phyloP scores from a whole-genome alignment of 768 basidiomycete species.

The Psilocybe tampanensis region DNA sequence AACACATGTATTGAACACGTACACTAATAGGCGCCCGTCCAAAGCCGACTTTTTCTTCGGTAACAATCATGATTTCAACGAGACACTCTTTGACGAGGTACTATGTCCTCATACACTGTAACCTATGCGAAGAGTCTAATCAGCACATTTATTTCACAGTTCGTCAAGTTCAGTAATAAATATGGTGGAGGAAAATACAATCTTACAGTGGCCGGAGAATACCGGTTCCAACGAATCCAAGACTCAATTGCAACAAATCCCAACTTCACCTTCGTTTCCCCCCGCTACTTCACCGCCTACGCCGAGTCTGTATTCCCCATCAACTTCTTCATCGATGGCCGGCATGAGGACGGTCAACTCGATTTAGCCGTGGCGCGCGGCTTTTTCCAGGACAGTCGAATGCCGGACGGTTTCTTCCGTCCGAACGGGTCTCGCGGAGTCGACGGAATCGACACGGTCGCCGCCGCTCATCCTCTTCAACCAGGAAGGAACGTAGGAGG shows the following conservation, averaged over 20 bases:
- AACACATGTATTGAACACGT: slow-evolving; percentile 11
- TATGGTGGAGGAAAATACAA: slow-evolving; percentile 29
- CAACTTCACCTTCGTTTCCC: slow-evolving; percentile 25
- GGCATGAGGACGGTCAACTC: slow-evolving; percentile 21
- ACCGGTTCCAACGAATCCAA: slow-evolving; percentile 24
- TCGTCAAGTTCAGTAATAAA: slow-evolving; percentile 22
- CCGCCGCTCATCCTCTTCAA: slow-evolving; percentile 16
- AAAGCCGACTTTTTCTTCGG: slow-evolving; percentile 26
- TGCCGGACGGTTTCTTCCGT: slow-evolving; percentile 24
- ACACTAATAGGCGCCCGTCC: slow-evolving; percentile 21
- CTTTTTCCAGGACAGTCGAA: slow-evolving; percentile 25
- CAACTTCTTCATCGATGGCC: slow-evolving; percentile 27
- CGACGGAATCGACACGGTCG: slow-evolving; percentile 11
- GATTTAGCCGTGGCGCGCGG: slow-evolving; percentile 24
- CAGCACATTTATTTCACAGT: slow-evolving; percentile 24
- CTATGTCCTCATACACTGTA: slow-evolving; percentile 8
- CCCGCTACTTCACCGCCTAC: slow-evolving; percentile 26
- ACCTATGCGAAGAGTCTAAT: slow-evolving; percentile 18
- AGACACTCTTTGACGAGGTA: slow-evolving; percentile 26
- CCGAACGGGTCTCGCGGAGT: slow-evolving; percentile 12
- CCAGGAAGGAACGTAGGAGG: slow-evolving; percentile 21
- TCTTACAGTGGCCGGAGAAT: slow-evolving; percentile 26
- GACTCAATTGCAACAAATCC: slow-evolving; percentile 29
- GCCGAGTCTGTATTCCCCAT: slow-evolving; percentile 26
- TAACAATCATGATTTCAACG: slow-evolving; percentile 27